Percentiles rank a stretch among this genome's conserved stretches.
phyloP scores from a whole-genome alignment of 192 early-diverging fungal species.

The Spizellomyces sp. region DNA sequence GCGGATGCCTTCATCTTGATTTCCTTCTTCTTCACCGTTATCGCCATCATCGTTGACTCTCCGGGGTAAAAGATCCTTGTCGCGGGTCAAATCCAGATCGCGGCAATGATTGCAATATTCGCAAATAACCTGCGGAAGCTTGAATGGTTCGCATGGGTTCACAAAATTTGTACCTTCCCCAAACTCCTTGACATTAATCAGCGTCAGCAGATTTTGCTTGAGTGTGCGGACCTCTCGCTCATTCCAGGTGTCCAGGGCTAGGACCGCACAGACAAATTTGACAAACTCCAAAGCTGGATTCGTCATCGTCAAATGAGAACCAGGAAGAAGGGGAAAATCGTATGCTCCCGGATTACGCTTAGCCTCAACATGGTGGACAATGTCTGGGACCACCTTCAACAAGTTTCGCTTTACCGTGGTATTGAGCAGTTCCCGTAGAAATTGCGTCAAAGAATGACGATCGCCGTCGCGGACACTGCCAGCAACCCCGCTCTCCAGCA shows the following conservation, averaged over 20 bases:
- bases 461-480: not conserved
- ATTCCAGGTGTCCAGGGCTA: constrained; percentile 73
- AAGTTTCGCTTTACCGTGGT: constrained; percentile 59
- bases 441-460: constrained; percentile 17
- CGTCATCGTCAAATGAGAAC: constrained; percentile 63
- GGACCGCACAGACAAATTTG: constrained; percentile 74
- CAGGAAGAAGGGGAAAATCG: constrained; percentile 72
- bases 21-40: constrained; percentile 30
- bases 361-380: constrained; percentile 40
- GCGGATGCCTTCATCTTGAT: not conserved
- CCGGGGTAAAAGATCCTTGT: constrained; percentile 65
- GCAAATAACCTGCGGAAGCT: constrained; percentile 82
- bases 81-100: constrained; percentile 91
- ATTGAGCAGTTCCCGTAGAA: constrained; percentile 33
- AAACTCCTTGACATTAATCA: constrained; percentile 82
- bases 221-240: constrained; percentile 79
- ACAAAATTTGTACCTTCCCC: constrained; percentile 71
- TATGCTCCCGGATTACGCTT: constrained; percentile 33
- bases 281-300: constrained; percentile 85
- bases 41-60: constrained; percentile 34
- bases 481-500: not conserved
- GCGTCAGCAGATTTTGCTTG: constrained; percentile 73
- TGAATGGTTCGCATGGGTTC: constrained; percentile 82
- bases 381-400: constrained; percentile 61
- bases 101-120: constrained; percentile 80